These are phyloP conservation scores for Dryas drummondii DNA, from an alignment of 306 rosid species.

Conservation along the genomic window DNA sequence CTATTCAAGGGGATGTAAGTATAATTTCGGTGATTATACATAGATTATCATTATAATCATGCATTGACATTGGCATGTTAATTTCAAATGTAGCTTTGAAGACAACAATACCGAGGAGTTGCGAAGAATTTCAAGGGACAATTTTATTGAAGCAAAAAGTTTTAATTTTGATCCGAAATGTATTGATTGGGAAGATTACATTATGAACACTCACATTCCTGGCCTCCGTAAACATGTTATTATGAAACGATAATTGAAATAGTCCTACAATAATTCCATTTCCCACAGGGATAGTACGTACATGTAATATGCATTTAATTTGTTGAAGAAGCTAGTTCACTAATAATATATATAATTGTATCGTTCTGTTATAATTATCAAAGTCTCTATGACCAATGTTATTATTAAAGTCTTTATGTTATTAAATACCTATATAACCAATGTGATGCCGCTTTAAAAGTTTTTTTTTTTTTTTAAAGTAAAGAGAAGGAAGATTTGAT, in stretches of 20 bases:
- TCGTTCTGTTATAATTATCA: no score
- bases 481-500: no score
- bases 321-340: no score
- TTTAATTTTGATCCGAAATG: constrained; percentile 31
- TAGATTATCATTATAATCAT: neutral
- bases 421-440: no score
- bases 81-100: constrained; percentile 25
- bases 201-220: constrained; percentile 35
- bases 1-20: constrained; percentile 33
- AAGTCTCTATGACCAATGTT: no score
- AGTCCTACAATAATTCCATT: no score
- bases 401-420: no score
- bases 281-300: no score
- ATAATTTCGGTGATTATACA: neutral
- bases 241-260: neutral
- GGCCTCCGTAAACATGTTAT: constrained; percentile 27
- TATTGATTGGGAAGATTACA: constrained; percentile 37
- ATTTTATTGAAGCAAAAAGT: neutral
- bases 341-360: no score
- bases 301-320: no score
- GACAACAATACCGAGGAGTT: constrained; percentile 31
- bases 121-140: neutral
- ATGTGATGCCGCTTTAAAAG: no score
- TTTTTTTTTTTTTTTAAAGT: no score
- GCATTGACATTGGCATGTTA: neutral